Conservation (phyloP, 2,329 filamentous ascomycete species). For the Immersiporthe knoxdaviesiana region DNA sequence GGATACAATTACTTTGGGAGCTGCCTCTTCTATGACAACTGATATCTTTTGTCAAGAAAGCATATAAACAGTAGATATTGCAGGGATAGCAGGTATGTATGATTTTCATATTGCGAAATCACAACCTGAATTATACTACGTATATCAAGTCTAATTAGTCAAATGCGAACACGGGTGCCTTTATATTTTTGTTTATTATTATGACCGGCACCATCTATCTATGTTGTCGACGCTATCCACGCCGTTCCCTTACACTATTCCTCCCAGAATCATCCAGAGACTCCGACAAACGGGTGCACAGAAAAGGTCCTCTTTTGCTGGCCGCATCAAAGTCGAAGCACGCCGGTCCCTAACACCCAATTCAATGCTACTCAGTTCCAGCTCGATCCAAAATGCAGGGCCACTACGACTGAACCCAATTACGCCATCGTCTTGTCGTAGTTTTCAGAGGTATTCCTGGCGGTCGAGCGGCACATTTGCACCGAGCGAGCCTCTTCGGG, state of each 20-base stretch:
- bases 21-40: background rate
- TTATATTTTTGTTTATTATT: conserved; percentile 9
- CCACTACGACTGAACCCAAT: background rate
- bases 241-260: too few species aligned
- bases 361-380: background rate
- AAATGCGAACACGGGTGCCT: background rate
- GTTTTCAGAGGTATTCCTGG: conserved; percentile 2
- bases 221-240: conserved; percentile 13
- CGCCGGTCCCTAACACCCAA: conserved; percentile 10
- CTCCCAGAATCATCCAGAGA: too few species aligned
- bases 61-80: background rate
- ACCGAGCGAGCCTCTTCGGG: background rate
- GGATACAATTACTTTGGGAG: background rate
- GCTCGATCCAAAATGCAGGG: too few species aligned
- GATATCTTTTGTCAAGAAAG: background rate
- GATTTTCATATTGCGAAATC: too few species aligned
- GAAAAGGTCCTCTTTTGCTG: too few species aligned
- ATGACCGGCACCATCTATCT: conserved; percentile 11
- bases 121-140: too few species aligned
- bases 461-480: conserved; percentile 12
- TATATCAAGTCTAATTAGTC: background rate
- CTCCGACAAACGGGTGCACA: too few species aligned
- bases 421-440: background rate
- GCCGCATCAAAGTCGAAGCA: too few species aligned
- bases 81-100: background rate